Conservation (phyloP, 495 filamentous ascomycete genomes). For the Penicillium nucicola region DNA sequence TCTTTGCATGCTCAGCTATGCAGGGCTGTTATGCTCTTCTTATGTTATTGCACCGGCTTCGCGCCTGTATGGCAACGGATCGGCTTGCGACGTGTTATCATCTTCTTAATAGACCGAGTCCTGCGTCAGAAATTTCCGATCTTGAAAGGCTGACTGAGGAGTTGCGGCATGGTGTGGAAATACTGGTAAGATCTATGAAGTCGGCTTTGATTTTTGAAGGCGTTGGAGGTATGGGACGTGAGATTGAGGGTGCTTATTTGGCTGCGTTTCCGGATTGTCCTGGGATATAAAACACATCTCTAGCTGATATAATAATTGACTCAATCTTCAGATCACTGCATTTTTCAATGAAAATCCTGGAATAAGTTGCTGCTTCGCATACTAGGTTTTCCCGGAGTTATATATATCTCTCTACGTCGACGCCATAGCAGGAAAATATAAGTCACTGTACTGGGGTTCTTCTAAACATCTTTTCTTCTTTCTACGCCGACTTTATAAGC, state of each 20-base stretch:
- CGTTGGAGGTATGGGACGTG: constrained; percentile 18
- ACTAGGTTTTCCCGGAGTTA: no score
- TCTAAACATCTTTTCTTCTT: no score
- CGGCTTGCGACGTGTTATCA: constrained; percentile 18
- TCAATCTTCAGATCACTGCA: no score
- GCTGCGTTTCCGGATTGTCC: constrained; percentile 14
- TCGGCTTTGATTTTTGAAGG: constrained; percentile 19
- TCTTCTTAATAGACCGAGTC: constrained; percentile 13
- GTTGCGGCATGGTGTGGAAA: constrained; percentile 42
- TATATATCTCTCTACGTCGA: no score
- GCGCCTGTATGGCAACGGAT: constrained; percentile 19
- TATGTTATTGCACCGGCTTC: constrained; percentile 38
- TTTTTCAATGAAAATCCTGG: no score
- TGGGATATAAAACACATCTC: constrained; percentile 7
- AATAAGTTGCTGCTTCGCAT: no score
- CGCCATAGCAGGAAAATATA: no score
- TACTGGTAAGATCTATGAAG: constrained; percentile 34
- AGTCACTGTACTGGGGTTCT: no score
- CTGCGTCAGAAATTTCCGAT: constrained; percentile 32
- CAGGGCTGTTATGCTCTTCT: constrained; percentile 50
- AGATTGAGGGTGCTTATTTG: constrained; percentile 18
- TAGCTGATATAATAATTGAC: no score
- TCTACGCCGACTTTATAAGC: no score
- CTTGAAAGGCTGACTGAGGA: constrained; percentile 37
- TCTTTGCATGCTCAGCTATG: constrained; percentile 53